Conservation (phyloP, 768 basidiomycete genomes). For the Phylloporus arenicola region DNA sequence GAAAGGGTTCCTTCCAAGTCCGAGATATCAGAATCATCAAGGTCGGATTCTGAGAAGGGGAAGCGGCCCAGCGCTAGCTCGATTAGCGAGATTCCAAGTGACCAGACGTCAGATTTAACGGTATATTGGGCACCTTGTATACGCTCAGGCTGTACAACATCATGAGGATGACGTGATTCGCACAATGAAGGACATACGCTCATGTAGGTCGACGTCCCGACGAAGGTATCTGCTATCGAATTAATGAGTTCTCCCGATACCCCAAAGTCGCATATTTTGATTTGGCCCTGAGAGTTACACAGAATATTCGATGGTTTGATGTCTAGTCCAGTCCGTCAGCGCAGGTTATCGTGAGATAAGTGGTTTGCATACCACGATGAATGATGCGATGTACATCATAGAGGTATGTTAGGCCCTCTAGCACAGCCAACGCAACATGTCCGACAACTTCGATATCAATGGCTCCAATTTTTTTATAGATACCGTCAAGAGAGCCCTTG, state of each 20-base stretch:
- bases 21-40: conserved; percentile 71
- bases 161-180: conserved; percentile 11
- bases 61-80: conserved; percentile 96
- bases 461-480: conserved; percentile 93
- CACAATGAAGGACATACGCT: conserved; percentile 58
- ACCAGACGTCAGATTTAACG: conserved; percentile 99
- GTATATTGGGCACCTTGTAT: conserved; percentile 98
- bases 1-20: conserved; percentile 80
- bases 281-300: conserved; percentile 88
- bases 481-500: conserved; percentile 88
- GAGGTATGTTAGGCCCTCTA: conserved; percentile 92
- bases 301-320: conserved; percentile 99
- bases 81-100: conserved; percentile 92
- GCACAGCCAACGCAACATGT: conserved; percentile 89
- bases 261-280: conserved; percentile 99
- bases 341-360: not conserved
- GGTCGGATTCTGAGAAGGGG: conserved; percentile 83
- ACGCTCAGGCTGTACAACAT: conserved; percentile 76
- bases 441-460: conserved; percentile 92
- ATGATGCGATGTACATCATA: conserved; percentile 98
- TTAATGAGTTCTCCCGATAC: conserved; percentile 99
- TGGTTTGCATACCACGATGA: conserved; percentile 76
- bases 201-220: conserved; percentile 99
- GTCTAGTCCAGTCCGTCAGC: conserved; percentile 47
- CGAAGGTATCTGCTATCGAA: conserved; percentile 98